Percentiles rank a stretch among this genome's conserved stretches.
Evolutionary conservation across 129 eudicot genomes (phyloP).

Genomic region (Artemisia annua): DNA sequence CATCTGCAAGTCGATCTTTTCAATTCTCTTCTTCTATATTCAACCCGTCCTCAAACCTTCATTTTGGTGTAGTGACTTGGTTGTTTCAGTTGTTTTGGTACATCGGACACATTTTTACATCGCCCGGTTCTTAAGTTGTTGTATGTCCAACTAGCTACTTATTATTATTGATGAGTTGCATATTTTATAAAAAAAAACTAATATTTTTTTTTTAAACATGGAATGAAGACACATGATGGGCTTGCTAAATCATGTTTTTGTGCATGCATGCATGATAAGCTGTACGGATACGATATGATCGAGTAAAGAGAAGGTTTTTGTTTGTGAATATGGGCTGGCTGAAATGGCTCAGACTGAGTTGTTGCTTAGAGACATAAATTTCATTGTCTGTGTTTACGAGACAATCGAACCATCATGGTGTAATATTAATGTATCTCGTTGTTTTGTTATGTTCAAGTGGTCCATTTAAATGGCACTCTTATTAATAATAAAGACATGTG

Average conservation of each 20-base stretch:
- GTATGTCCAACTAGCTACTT: too few species aligned
- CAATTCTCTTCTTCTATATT: too few species aligned
- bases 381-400: slow-evolving; percentile 5
- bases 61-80: too few species aligned
- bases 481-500: too few species aligned
- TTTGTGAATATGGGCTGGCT: slow-evolving; percentile 17
- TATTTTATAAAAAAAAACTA: background rate
- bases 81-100: too few species aligned
- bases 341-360: background rate
- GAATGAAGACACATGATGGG: slow-evolving; percentile 12
- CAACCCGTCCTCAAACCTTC: too few species aligned
- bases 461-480: background rate
- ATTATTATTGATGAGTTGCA: background rate
- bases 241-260: slow-evolving; percentile 9
- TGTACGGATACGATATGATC: slow-evolving; percentile 9
- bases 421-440: background rate
- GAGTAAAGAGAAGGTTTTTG: background rate
- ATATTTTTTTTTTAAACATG: background rate
- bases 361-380: slow-evolving; percentile 8
- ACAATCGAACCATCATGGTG: background rate
- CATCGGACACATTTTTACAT: too few species aligned
- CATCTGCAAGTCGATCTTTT: too few species aligned
- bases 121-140: too few species aligned
- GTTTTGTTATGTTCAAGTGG: background rate
- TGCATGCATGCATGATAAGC: slow-evolving; percentile 3